Conservation (phyloP, 169 alveolate genomes). For the Nephromyces sp. region DNA sequence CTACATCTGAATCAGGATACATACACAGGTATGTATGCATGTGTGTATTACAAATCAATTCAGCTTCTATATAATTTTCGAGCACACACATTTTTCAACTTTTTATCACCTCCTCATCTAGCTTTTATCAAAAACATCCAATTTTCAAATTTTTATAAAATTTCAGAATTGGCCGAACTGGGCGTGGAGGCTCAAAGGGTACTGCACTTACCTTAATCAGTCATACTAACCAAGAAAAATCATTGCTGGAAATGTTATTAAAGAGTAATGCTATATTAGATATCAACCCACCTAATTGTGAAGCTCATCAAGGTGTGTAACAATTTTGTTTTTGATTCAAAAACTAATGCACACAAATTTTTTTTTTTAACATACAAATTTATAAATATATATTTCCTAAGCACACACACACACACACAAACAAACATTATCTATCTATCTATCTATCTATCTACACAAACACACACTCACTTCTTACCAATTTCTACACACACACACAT, state of each 20-base stretch:
- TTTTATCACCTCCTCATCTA: no score
- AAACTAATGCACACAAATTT: no score
- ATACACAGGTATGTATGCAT: conserved; percentile 75
- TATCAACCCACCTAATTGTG: neutral
- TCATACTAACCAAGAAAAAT: conserved; percentile 10
- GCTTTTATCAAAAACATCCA: no score
- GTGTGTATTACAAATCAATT: neutral
- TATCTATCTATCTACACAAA: neutral
- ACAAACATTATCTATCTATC: neutral
- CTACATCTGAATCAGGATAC: conserved; percentile 62
- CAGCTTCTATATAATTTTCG: no score
- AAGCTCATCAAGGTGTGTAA: no score
- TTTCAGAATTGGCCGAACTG: conserved; percentile 40
- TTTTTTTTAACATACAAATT: no score
- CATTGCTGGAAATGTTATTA: conserved; percentile 7
- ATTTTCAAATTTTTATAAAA: no score
- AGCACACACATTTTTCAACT: no score
- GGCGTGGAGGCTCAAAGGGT: conserved; percentile 41
- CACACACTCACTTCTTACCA: neutral
- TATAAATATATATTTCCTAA: neutral
- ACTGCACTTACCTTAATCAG: conserved; percentile 30
- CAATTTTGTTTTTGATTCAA: no score
- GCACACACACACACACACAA: neutral
- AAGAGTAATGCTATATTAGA: neutral
- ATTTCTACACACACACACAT: neutral